Evolutionary conservation across 2,329 filamentous ascomycete species (phyloP).

Genomic region (Phaeomoniella chlamydospora): DNA sequence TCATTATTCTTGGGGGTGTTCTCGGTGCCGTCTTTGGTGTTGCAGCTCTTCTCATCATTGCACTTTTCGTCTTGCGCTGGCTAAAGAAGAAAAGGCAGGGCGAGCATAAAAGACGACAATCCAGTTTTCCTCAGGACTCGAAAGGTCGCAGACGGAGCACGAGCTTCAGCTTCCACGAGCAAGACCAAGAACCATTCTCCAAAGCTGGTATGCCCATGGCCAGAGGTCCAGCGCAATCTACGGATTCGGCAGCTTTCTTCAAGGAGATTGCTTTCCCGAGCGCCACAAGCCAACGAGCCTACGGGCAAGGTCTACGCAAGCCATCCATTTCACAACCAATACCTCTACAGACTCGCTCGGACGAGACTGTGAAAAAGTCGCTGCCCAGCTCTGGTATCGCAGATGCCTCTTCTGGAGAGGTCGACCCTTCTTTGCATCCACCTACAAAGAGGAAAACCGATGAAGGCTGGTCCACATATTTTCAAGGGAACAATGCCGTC

Average conservation of each 20-base stretch:
- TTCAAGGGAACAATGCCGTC: constrained; percentile 19
- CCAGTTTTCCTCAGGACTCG: constrained; percentile 36
- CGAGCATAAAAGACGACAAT: constrained; percentile 25
- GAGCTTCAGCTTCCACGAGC: constrained; percentile 28
- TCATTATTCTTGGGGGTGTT: constrained; percentile 63
- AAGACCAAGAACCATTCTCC: constrained; percentile 27
- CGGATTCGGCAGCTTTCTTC: constrained; percentile 10
- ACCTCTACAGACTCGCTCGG: constrained; percentile 4
- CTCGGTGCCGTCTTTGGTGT: constrained; percentile 69
- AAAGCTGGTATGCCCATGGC: constrained; percentile 28
- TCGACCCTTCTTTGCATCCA: constrained; percentile 10
- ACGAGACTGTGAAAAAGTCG: constrained; percentile 4
- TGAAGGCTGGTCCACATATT: constrained; percentile 35
- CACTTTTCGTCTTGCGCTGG: constrained; percentile 55
- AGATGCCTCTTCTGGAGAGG: constrained; percentile 9
- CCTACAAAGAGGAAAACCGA: constrained; percentile 25
- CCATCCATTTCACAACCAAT: constrained; percentile 8
- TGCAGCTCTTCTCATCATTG: constrained; percentile 51
- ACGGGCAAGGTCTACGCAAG: neutral
- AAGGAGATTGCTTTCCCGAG: constrained; percentile 4
- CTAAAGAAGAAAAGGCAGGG: constrained; percentile 38
- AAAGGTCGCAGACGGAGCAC: constrained; percentile 22
- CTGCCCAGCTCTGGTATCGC: constrained; percentile 9
- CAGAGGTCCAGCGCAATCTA: constrained; percentile 23
- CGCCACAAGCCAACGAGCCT: constrained; percentile 14